A percentile compares a stretch with the other conserved stretches of the same genome.
These are phyloP conservation scores for Colletotrichum simmondsii DNA, from an alignment of 2,329 filamentous ascomycete genomes.

Conservation along the genomic window DNA sequence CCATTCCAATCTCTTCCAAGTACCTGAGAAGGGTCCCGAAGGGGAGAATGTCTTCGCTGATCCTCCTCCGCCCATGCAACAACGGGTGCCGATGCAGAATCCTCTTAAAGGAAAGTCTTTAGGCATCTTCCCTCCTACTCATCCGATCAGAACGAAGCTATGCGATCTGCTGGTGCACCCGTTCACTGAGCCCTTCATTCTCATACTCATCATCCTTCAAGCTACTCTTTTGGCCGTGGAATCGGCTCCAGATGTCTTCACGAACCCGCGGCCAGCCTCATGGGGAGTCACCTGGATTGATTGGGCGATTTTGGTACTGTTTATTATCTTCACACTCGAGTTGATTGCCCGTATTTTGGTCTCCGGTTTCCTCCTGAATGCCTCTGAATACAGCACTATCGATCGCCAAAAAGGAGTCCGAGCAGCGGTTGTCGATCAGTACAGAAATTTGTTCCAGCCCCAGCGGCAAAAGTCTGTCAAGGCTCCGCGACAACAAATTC, in stretches of 20 bases:
- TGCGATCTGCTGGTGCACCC: constrained; percentile 90
- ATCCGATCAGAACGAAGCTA: constrained; percentile 76
- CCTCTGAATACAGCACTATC: constrained; percentile 90
- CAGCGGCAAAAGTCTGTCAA: constrained; percentile 77
- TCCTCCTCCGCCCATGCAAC: constrained; percentile 43
- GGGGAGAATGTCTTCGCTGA: constrained; percentile 44
- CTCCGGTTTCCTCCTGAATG: constrained; percentile 92
- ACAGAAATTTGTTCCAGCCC: constrained; percentile 82
- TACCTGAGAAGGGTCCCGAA: constrained; percentile 57
- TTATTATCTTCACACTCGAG: constrained; percentile 90
- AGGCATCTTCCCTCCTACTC: constrained; percentile 85
- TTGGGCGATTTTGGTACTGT: constrained; percentile 84
- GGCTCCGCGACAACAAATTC: constrained; percentile 57
- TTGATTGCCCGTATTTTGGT: constrained; percentile 86
- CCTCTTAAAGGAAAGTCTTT: constrained; percentile 88
- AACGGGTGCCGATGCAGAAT: constrained; percentile 66
- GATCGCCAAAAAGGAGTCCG: constrained; percentile 81
- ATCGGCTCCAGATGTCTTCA: constrained; percentile 77
- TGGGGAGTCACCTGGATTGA: constrained; percentile 81
- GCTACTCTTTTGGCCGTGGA: constrained; percentile 89
- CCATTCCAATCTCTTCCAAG: constrained; percentile 57
- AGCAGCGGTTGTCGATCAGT: constrained; percentile 80
- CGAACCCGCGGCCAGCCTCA: constrained; percentile 65
- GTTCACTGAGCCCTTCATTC: constrained; percentile 85
- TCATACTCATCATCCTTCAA: constrained; percentile 89